Base-by-base conservation (phyloP, 2,329 filamentous ascomycete species). In the Xylaria sp. region DNA sequence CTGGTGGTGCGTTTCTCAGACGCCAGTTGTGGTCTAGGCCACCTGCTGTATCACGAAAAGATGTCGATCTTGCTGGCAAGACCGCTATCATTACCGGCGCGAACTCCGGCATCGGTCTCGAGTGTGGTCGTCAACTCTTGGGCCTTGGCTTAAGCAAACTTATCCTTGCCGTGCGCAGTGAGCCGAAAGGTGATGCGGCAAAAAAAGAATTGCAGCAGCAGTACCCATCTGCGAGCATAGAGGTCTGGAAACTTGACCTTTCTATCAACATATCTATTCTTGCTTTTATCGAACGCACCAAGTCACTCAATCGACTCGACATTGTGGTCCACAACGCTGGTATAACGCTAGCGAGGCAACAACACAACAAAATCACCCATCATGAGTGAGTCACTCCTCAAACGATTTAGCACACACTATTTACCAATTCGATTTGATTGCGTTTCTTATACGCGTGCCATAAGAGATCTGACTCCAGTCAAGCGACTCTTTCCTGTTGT, bases 251-350 rank as follows among this genome's bases (percentile, higher is more conserved):
- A 13, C 44, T 68, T 5, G 59, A 68, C 44, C 33, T 60, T 11
- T 17, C 48, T 0, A 38, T 33, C 0, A 64, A 66, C 54, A 61
- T 63, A 8, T 68, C 67, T 3, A 48, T 67, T 10, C 46, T 27
- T 4, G 23, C 29, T 1, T 67, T 67, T 25, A 57, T 46, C 0
- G 17, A 63, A 11, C 62, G 58, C 6, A 55, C 48, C 11, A 15
- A 35, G 3, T 17, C 29, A 1, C 58, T 67, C 3, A 25, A 29
- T 0, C 38, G 54, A 1, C 53, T 67, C 3, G 63, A 68, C 29
- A 54, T 64, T 13, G 54, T 54, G 0, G 48, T 68, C 6, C 68
- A 77, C 10, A 81, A 72, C 48, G 70, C 71, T 2, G 71, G 77
- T 0, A 13, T 69, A n/a, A n/a, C n/a, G n/a, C n/a, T 8, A 37